Evolutionary conservation across 2,329 filamentous ascomycete species (phyloP).

Genomic region (Ophiostoma sp.): DNA sequence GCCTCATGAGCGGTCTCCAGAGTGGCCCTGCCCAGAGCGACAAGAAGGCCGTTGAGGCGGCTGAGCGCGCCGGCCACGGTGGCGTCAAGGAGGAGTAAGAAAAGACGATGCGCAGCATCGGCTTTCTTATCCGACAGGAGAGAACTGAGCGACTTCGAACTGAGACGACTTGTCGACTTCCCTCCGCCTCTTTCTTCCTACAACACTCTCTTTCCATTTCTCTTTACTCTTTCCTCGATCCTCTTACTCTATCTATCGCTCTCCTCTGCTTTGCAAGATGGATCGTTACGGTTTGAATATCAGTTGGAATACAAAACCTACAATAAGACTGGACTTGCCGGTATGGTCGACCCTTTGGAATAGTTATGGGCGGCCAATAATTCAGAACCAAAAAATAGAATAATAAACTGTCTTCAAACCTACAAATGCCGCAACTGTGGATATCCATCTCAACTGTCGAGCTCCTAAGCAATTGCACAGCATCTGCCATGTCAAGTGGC

Average conservation of each 20-base stretch:
- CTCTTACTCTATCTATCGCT: neutral
- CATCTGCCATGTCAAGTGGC: too few relatives aligned
- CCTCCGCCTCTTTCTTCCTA: neutral
- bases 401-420: neutral
- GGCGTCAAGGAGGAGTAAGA: slow-evolving; percentile 70
- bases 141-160: too few relatives aligned
- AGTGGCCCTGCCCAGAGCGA: slow-evolving; percentile 80
- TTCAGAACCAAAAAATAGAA: neutral
- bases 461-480: too few relatives aligned
- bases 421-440: too few relatives aligned
- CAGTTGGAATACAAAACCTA: too few relatives aligned
- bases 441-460: too few relatives aligned
- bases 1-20: slow-evolving; percentile 79
- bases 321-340: neutral
- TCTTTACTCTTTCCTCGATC: neutral
- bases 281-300: neutral
- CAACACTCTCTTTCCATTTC: neutral
- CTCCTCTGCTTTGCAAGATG: neutral
- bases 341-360: neutral
- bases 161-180: too few relatives aligned
- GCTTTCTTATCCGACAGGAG: neutral
- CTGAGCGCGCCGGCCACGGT: slow-evolving; percentile 72
- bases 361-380: neutral
- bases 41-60: slow-evolving; percentile 80
- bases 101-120: neutral